Conservation (phyloP, 768 basidiomycete genomes). For the Pleurotus giganteus region DNA sequence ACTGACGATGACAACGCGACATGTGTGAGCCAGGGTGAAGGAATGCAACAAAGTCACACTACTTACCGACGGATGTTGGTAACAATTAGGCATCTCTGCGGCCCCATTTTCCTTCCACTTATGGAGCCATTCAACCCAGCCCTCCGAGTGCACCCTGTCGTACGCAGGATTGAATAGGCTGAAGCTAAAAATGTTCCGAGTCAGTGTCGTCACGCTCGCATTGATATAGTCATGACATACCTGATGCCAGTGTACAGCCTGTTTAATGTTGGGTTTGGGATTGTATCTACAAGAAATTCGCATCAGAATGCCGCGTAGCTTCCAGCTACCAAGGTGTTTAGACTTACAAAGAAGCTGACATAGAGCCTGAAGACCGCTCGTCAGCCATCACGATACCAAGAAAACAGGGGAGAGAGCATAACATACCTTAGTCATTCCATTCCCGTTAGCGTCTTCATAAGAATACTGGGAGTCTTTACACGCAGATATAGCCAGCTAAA, state of each 20-base stretch:
- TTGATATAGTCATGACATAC: too few species aligned
- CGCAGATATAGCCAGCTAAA: conserved; percentile 1
- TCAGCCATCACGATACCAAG: background rate
- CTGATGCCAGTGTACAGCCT: background rate
- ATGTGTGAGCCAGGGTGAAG: background rate
- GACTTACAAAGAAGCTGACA: background rate
- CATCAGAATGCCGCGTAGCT: too few species aligned
- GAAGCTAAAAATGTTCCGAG: background rate
- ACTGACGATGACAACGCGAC: background rate
- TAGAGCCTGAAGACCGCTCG: background rate
- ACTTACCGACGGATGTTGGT: conserved; percentile 5
- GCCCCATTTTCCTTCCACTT: background rate
- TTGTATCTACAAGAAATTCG: too few species aligned
- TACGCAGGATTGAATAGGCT: background rate
- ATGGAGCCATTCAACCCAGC: background rate
- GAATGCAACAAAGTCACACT: background rate
- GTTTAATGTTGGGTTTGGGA: background rate
- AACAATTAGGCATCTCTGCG: background rate
- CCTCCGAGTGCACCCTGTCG: conserved; percentile 1
- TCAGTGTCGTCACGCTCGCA: background rate
- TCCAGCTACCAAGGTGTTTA: background rate
- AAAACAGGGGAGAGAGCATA: background rate
- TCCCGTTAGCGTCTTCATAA: background rate
- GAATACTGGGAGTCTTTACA: conserved; percentile 4
- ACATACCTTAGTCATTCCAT: conserved; percentile 1